Base-by-base conservation (phyloP, 192 early-diverging fungal species). In the Gamsiella multidivaricata region DNA sequence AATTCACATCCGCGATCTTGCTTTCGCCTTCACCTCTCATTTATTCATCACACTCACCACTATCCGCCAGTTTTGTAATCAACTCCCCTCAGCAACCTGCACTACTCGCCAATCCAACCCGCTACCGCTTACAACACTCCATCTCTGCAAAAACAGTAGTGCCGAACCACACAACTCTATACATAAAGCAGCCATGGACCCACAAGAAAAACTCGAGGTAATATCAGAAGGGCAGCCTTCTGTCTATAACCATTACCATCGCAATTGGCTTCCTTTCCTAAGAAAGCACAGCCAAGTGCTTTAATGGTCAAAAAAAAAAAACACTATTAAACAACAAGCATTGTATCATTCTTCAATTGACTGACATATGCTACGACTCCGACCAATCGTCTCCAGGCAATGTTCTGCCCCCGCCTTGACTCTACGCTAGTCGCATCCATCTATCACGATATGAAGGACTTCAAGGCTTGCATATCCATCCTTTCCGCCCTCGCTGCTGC, bases 201-300 rank as follows among this genome's bases (percentile, higher is more conserved):
- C 74, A 14, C 74, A 69, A 64, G 74, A 78, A 58, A 78, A 78
- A 59, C 54, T 78, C 17, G 65, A 78, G 65, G 74, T 69, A 69
- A 68, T 33, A 26, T 10, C 42, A 45, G 52, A 20, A 26, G 10
- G 25, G 9, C 51, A 23, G 23, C 51, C 29, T 31, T 33, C 29
- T 26, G 12, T 42, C 18, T 11, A 42, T 18, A 42, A 18, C 41
- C 41, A 18, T 11, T 3, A 42, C 41, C 41, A 11, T 42, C 41
- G 41, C 41, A 42, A 3, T 42, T 11, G 3, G 41, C 3, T 11
- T 18, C 18, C 11, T 18, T 12, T 29, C 12, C n/a, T 18, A 54
- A 54, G 29, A n/a, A n/a, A n/a, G n/a, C n/a, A n/a, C n/a, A n/a
- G n/a, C n/a, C n/a, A n/a, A n/a, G n/a, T n/a, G n/a, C n/a, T n/a